Evolutionary conservation across 768 basidiomycete species (phyloP), one percentile per base, ranked within the genome.

Genomic region (Imleria badia): DNA sequence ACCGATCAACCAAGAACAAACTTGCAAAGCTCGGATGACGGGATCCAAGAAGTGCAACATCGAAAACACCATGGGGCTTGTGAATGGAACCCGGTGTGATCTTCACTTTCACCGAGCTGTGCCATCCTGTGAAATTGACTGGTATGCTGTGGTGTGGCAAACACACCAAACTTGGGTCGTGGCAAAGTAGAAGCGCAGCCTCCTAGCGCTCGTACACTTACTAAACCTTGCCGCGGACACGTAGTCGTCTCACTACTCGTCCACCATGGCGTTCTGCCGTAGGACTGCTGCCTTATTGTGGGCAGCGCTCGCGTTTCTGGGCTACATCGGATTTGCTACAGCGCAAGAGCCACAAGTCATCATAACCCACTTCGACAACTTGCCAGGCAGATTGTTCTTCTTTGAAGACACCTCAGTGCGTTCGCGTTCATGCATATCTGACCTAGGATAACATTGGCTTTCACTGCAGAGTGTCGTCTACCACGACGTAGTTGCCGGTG

Each of bases 371-470:
- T 91, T 96, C 70, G 64, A 81, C 45, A 89, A 89, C 68, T 74
- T 90, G 34, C 93, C 94, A 10, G 81, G 81, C 13, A 78, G 81
- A 62, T 67, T 96, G 48, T 90, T 89, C 75, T 98, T 94, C 79
- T 97, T 98, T 73, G 91, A 98, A 58, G 96, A 97, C 73, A 87
- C 91, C 8, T 72, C 86, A 30, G 95, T 95, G 61, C 62, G 87
- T 76, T 23, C n/a, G 19, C 41, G n/a, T 45, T n/a, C 22, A 29
- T 19, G n/a, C 30, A 22, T 29, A 31, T 45, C 19, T 41, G 20
- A 3, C 29, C 13, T 31, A 8, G 7, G 26, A 23, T 59, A 19
- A 54, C 44, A 12, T 19, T 44, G 3, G 2, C 0, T 39, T 52
- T 47, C 14, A 14, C 14, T 48, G 1, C 67, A 88, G 85, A 75